Conservation (phyloP, 192 early-diverging fungal genomes). For the Coemansia asiatica region DNA sequence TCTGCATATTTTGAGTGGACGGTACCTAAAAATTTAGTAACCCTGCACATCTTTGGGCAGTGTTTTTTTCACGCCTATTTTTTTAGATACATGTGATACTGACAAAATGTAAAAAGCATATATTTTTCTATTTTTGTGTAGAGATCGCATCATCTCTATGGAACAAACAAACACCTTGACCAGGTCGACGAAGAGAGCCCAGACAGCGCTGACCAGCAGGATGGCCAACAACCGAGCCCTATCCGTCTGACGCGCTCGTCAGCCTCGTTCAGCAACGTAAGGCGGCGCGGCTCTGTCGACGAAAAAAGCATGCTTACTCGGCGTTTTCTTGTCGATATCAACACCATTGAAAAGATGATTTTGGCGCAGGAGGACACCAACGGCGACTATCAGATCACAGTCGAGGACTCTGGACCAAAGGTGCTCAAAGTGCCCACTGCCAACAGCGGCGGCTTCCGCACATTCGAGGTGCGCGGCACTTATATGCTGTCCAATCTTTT, state of each 20-base stretch:
- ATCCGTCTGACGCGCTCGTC: constrained; percentile 2
- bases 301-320: constrained; percentile 63
- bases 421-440: constrained; percentile 81
- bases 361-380: constrained; percentile 95
- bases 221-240: not conserved
- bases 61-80: too few species aligned
- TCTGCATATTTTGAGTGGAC: too few species aligned
- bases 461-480: constrained; percentile 89
- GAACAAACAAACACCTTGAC: not conserved
- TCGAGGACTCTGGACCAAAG: constrained; percentile 91
- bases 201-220: not conserved
- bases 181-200: constrained; percentile 2
- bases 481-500: constrained; percentile 94
- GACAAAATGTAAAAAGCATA: not conserved
- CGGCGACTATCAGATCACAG: constrained; percentile 92
- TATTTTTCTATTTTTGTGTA: not conserved
- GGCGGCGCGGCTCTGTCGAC: constrained; percentile 64
- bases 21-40: too few species aligned
- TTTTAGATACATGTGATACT: too few species aligned
- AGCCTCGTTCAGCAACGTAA: constrained; percentile 13
- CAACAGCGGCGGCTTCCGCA: constrained; percentile 81
- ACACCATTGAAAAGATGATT: constrained; percentile 72
- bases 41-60: too few species aligned
- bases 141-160: not conserved
- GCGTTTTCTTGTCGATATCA: constrained; percentile 84